Percentiles rank a stretch among this genome's conserved stretches.
Evolutionary conservation across 371 early-diverging fungal genomes (phyloP).

Genomic region (Mortierella sp.): DNA sequence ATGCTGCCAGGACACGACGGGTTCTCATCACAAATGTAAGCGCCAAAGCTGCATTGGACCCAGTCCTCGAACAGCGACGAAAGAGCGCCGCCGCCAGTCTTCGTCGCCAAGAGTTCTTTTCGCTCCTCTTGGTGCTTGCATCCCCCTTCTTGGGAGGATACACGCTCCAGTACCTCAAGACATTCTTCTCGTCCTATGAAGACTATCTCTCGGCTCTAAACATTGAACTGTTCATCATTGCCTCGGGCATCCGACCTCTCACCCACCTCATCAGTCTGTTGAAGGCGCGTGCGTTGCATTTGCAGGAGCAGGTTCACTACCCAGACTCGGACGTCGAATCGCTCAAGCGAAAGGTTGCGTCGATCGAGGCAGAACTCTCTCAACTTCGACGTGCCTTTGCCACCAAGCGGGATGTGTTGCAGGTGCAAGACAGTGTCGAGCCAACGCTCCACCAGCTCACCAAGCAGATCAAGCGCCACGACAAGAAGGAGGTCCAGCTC

Average conservation of each 20-base stretch:
- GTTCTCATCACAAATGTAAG: constrained; percentile 52
- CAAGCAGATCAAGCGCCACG: constrained; percentile 67
- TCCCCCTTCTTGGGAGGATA: constrained; percentile 74
- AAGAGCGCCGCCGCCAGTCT: constrained; percentile 60
- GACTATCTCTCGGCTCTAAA: constrained; percentile 73
- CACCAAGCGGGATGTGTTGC: constrained; percentile 72
- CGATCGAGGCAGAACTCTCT: constrained; percentile 69
- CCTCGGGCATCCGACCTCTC: constrained; percentile 70
- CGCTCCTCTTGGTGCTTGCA: constrained; percentile 63
- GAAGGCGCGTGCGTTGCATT: constrained; percentile 66
- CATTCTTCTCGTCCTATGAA: constrained; percentile 67
- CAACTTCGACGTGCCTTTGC: constrained; percentile 71
- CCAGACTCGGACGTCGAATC: constrained; percentile 64
- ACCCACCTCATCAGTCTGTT: constrained; percentile 67
- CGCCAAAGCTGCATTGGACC: constrained; percentile 39
- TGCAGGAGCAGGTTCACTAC: constrained; percentile 69
- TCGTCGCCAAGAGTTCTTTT: constrained; percentile 67
- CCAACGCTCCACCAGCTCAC: constrained; percentile 63
- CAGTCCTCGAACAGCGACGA: constrained; percentile 57
- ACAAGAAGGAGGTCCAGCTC: constrained; percentile 64
- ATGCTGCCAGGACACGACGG: constrained; percentile 71
- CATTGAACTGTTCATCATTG: constrained; percentile 73
- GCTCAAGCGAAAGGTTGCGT: constrained; percentile 60
- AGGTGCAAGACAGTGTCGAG: constrained; percentile 63
- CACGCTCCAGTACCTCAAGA: constrained; percentile 66